Percentiles rank a stretch among this genome's conserved stretches.
Conservation (phyloP, 371 early-diverging fungal genomes). For the Apophysomyces sp. region DNA sequence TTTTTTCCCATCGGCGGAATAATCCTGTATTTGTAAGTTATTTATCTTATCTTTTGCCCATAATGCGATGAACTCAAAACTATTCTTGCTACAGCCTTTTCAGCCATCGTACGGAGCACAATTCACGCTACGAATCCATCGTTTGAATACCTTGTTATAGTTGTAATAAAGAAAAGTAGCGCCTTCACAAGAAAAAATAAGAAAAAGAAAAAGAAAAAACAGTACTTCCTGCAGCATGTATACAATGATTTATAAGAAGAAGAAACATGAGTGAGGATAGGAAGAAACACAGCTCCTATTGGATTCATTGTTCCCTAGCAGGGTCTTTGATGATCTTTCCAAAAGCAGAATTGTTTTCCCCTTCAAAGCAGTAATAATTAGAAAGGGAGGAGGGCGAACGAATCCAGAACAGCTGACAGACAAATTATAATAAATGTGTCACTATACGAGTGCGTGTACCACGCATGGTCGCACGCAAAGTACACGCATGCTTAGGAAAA, state of each 20-base stretch:
- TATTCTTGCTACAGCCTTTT: constrained; percentile 50
- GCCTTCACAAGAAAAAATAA: no score
- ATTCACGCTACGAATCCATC: constrained; percentile 47
- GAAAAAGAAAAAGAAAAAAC: background rate
- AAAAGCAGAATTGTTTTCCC: background rate
- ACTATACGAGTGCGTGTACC: no score
- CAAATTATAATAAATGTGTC: background rate
- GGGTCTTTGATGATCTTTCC: background rate
- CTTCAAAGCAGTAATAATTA: background rate
- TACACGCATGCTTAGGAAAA: no score
- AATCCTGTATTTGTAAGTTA: constrained; percentile 63
- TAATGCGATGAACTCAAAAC: no score
- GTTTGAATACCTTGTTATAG: constrained; percentile 15
- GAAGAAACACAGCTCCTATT: background rate
- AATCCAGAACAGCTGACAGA: background rate
- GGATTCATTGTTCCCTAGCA: background rate
- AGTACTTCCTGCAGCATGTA: no score
- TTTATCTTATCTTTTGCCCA: no score
- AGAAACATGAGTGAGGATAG: no score
- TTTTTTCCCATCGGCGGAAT: constrained; percentile 63
- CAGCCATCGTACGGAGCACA: constrained; percentile 53
- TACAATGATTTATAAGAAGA: no score
- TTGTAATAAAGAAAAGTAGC: no score
- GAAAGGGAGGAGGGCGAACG: background rate
- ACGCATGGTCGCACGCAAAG: no score